These are phyloP conservation scores for Pleurotus tuber-regium DNA, from an alignment of 768 basidiomycete species.

Conservation along the genomic window DNA sequence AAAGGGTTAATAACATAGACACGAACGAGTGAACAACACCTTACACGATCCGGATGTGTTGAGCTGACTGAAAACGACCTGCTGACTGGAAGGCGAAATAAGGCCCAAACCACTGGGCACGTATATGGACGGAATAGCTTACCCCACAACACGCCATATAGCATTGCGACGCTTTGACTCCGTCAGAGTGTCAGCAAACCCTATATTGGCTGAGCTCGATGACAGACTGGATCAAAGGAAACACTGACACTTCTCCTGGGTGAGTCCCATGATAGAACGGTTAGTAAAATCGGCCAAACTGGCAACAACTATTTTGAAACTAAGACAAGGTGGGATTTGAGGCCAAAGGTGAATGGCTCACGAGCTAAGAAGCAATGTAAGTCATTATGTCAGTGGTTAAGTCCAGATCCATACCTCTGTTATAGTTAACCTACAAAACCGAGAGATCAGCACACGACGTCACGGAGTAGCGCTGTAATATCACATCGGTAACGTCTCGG, in stretches of 20 bases:
- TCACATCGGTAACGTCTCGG: conserved; percentile 54
- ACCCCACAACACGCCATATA: conserved; percentile 47
- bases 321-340: conserved; percentile 12
- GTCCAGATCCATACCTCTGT: too few relatives aligned
- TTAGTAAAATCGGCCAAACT: conserved; percentile 35
- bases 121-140: not conserved
- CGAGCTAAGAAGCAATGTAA: not conserved
- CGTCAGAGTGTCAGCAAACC: conserved; percentile 46
- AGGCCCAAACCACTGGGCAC: not conserved
- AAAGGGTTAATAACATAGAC: too few relatives aligned
- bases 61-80: conserved; percentile 54
- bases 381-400: too few relatives aligned
- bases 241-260: conserved; percentile 49
- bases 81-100: conserved; percentile 29
- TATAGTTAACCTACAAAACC: too few relatives aligned
- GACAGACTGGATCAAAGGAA: not conserved
- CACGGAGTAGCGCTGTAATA: too few relatives aligned
- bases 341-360: not conserved
- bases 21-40: too few relatives aligned
- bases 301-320: conserved; percentile 23
- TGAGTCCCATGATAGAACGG: conserved; percentile 52
- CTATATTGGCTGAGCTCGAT: conserved; percentile 21
- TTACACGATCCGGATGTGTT: not conserved
- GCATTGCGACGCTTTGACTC: conserved; percentile 45
- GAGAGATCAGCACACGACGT: too few relatives aligned